Evolutionary conservation across 176 grass and related monocot species (phyloP), one percentile per base, ranked within the genome.

Genomic region (Oryza nivara): DNA sequence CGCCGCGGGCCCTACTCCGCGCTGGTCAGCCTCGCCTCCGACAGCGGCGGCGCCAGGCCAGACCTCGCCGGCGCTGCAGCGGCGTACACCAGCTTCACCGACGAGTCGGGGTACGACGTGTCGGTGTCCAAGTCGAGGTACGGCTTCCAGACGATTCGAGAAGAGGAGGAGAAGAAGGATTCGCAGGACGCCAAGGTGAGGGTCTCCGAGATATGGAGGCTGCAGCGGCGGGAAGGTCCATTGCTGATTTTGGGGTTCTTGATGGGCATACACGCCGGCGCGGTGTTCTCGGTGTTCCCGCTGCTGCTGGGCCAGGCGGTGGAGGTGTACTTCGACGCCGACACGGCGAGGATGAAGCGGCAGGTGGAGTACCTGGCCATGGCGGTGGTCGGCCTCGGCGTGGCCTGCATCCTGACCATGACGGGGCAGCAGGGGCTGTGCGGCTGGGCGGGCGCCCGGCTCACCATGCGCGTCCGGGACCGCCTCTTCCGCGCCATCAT

Each of bases 391-490:
- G 92, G 86, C 0, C 84, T 94, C 11, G 92, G 92, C 63, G 20
- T 91, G 47, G 92, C 72, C 19, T 89, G 84, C 84, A 84, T 94
- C 17, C 0, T 94, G 17, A 75, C 89, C 72, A 91, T 94, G 92
- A 92, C 89, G 3, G 74, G 87, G n/a, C 92, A 92, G 66, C 87
- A 94, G 36, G 87, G 89, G 1, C 80, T 94, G 15, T 94, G 92
- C 25, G 89, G 89, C 0, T 94, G 89, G 89, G 89, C 89, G 0
- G 84, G 92, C 0, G 73, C 89, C 0, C 73, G 82, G 22, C 89
- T 94, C 15, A 94, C 92, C 2, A 75, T 58, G 64, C 81, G 89
- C 3, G 84, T 92, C 47, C 84, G 92, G 0, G 45, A 83, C 68
- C 74, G 72, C 19, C 81, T 94, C 35, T 89, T 94, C 82, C 84